Conservation (phyloP, 1,139 yeast species). For the Wickerhamomyces sp. region DNA sequence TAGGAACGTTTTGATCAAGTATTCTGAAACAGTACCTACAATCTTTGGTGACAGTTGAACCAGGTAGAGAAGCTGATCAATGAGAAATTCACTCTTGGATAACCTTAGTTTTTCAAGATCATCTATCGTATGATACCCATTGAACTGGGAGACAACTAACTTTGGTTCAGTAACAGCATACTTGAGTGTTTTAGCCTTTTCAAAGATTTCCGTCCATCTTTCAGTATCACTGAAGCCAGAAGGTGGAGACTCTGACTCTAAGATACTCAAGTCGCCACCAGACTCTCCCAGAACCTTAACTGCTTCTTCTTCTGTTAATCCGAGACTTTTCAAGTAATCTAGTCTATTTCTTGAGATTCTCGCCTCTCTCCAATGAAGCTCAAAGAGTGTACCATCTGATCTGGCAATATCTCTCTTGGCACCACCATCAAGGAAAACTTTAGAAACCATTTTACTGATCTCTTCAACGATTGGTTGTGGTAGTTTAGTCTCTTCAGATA, state of each 20-base stretch:
- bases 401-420: constrained; percentile 22
- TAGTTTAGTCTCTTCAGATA: constrained; percentile 12
- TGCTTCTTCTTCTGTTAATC: constrained; percentile 39
- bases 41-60: constrained; percentile 48
- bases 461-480: constrained; percentile 32
- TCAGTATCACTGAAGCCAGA: constrained; percentile 23
- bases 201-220: constrained; percentile 24
- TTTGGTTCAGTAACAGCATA: constrained; percentile 24
- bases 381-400: constrained; percentile 34
- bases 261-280: constrained; percentile 19
- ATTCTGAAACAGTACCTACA: constrained; percentile 44
- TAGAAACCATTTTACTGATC: constrained; percentile 33
- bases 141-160: constrained; percentile 32
- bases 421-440: constrained; percentile 27
- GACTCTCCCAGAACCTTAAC: constrained; percentile 32
- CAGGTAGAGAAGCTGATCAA: constrained; percentile 45
- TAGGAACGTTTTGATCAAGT: constrained; percentile 35
- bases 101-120: constrained; percentile 39
- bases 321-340: constrained; percentile 41
- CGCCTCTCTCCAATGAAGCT: constrained; percentile 43
- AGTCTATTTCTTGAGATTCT: constrained; percentile 49
- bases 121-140: constrained; percentile 30
- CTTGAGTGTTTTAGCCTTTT: constrained; percentile 12
- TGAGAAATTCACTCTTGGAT: constrained; percentile 30
- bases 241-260: constrained; percentile 14